Percentiles rank a stretch among this genome's conserved stretches.
These are phyloP conservation scores for Chenopodium formosanum DNA, from an alignment of 148 eudicot genomes.

Conservation along the genomic window DNA sequence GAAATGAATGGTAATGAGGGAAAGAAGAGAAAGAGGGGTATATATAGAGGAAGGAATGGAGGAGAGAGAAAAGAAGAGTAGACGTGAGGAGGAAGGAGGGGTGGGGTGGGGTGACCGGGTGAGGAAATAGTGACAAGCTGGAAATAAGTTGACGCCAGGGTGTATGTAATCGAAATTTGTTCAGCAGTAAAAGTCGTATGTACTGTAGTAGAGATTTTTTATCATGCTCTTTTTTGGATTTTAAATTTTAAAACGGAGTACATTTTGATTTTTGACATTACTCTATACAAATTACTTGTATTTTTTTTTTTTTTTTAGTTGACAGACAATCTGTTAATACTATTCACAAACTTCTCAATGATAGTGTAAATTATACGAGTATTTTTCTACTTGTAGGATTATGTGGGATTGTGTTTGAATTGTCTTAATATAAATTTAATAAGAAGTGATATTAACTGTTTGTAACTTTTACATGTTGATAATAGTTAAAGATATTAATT, in stretches of 20 bases:
- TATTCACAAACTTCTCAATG: too few species aligned
- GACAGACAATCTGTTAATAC: too few species aligned
- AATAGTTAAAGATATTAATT: too few species aligned
- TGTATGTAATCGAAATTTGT: constrained; percentile 22
- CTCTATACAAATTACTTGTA: too few species aligned
- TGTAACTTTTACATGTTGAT: too few species aligned
- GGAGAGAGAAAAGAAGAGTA: not conserved
- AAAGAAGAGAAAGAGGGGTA: not conserved
- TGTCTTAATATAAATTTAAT: too few species aligned
- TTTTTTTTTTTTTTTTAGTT: too few species aligned
- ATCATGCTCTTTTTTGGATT: not conserved
- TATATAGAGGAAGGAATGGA: constrained; percentile 18
- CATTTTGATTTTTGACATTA: too few species aligned
- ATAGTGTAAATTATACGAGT: too few species aligned
- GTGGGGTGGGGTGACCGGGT: not conserved
- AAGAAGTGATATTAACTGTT: too few species aligned
- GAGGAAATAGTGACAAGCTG: constrained; percentile 22
- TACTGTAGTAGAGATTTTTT: not conserved
- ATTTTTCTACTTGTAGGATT: too few species aligned
- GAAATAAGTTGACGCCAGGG: constrained; percentile 30
- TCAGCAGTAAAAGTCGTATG: not conserved
- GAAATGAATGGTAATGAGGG: not conserved
- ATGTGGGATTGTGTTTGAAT: too few species aligned
- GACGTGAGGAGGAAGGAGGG: not conserved
- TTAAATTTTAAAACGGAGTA: not conserved